phyloP scores from a whole-genome alignment of 768 basidiomycete species.

The Lyophyllum shimeji region DNA sequence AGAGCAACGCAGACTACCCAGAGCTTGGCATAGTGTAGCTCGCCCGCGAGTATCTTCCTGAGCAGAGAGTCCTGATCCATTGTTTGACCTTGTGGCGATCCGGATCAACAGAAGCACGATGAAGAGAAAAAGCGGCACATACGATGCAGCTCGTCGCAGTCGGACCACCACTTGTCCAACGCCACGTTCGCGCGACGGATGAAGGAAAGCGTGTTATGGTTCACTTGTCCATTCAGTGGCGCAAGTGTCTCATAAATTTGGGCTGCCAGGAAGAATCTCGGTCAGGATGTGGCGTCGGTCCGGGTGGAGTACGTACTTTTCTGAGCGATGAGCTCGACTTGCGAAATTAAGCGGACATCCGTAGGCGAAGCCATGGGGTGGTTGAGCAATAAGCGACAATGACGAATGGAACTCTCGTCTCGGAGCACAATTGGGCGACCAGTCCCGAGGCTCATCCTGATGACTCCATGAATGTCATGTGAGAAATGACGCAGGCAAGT shows the following conservation, averaged over 20 bases:
- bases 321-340: slow-evolving; percentile 88
- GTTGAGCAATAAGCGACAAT: slow-evolving; percentile 76
- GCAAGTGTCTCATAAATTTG: slow-evolving; percentile 92
- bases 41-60: slow-evolving; percentile 84
- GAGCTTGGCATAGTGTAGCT: slow-evolving; percentile 90
- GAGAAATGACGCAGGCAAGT: slow-evolving; percentile 1
- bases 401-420: slow-evolving; percentile 84
- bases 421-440: slow-evolving; percentile 88
- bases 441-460: slow-evolving; percentile 87
- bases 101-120: slow-evolving; percentile 9
- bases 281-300: not conserved
- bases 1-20: slow-evolving; percentile 94
- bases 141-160: slow-evolving; percentile 87
- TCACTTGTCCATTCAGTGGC: slow-evolving; percentile 84
- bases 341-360: slow-evolving; percentile 83
- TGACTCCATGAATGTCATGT: slow-evolving; percentile 8
- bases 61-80: slow-evolving; percentile 87
- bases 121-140: slow-evolving; percentile 21
- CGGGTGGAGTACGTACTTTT: slow-evolving; percentile 60
- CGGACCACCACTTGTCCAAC: slow-evolving; percentile 88
- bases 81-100: slow-evolving; percentile 50
- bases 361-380: slow-evolving; percentile 90
- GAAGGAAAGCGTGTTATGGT: slow-evolving; percentile 80
- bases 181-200: slow-evolving; percentile 85
- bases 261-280: slow-evolving; percentile 42